Conservation (phyloP, 441 rosid genomes). For the Pelargonium australe region DNA sequence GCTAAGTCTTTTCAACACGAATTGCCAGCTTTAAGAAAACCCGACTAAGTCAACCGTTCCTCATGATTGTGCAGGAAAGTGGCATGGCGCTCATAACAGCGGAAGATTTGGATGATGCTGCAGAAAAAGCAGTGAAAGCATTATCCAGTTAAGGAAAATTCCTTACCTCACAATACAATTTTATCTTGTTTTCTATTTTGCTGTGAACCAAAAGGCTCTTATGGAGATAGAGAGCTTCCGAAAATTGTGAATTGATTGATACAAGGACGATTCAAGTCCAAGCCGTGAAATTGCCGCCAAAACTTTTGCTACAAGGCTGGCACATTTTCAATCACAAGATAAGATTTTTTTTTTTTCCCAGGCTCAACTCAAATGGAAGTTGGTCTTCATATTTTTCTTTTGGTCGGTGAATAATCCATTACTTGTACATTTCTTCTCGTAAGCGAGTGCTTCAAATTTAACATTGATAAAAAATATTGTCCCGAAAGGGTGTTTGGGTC, state of each 20-base stretch:
- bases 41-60: too few relatives aligned
- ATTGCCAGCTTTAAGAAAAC: too few relatives aligned
- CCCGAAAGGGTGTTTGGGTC: too few relatives aligned
- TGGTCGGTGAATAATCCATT: neutral
- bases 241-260: too few relatives aligned
- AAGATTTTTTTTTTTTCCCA: neutral
- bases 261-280: neutral
- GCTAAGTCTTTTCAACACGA: too few relatives aligned
- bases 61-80: slow-evolving; percentile 57
- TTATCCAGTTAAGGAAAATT: slow-evolving; percentile 27
- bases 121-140: slow-evolving; percentile 58
- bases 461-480: too few relatives aligned
- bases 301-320: neutral
- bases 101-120: slow-evolving; percentile 25
- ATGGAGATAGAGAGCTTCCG: too few relatives aligned
- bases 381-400: neutral
- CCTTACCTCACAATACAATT: too few relatives aligned
- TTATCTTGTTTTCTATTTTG: too few relatives aligned
- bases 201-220: too few relatives aligned
- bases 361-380: neutral
- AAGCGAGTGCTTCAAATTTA: too few relatives aligned
- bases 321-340: neutral
- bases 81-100: slow-evolving; percentile 82
- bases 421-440: too few relatives aligned
- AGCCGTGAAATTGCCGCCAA: neutral